Base-by-base conservation (phyloP, 1,139 yeast genomes). In the Meyerozyma guilliermondii region DNA sequence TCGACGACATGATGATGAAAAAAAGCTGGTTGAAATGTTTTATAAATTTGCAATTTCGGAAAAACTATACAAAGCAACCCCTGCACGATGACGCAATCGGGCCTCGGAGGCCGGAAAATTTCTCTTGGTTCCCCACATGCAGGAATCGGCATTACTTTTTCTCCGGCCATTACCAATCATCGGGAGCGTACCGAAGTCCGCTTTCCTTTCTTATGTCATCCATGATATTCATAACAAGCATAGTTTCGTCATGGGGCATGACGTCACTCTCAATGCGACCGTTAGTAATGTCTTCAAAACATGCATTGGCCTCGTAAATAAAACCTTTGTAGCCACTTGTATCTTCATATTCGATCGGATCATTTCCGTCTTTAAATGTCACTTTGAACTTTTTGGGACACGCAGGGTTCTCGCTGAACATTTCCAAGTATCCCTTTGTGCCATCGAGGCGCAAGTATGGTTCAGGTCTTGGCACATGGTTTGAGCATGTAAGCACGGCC, bases 291-390 rank as follows among this genome's bases (percentile, higher is more conserved):
- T 69, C 77, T 35, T 63, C 50, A 7, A 78, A 80, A 38, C 66
- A 66, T 11, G 76, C 78, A 50, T 76, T 71, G 4, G 81, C 81
- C 52, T 77, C 82, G 54, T 71, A 70, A 43, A 71, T 71, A 55
- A 76, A 72, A 2, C 81, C 82, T 11, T 38, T 35, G 45, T 62
- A 66, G 1, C 58, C 63, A 20, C 61, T 55, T 18, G 56, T 55
- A 43, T 67, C 68, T 44, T 59, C 60, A 39, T 57, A 52, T 38
- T 57, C 64, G 31, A 52, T 49, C 5, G 57, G 48, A 23, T 52
- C 55, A 1, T 36, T 20, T 8, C 51, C 55, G 35, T 60, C 59
- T 10, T 46, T 49, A 46, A 59, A 57, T n/a, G 55, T 57, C 24
- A 67, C 57, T 41, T 58, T 60, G 47, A 54, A 66, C 48, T 54